phyloP scores from a whole-genome alignment of 2,329 filamentous ascomycete genomes.

The Cladosporium sp. region DNA sequence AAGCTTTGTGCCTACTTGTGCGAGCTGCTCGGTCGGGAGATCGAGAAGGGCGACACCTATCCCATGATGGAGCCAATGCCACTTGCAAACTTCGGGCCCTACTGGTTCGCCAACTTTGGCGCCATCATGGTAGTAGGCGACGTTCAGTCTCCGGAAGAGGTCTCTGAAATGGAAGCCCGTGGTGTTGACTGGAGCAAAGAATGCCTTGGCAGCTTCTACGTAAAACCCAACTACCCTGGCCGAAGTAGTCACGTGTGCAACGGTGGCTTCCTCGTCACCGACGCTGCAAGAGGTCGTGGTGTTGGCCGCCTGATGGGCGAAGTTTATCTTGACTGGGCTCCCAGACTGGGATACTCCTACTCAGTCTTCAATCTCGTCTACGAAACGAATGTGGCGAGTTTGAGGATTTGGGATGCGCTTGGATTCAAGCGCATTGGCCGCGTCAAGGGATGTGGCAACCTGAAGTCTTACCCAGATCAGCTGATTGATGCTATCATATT shows the following conservation, averaged over 20 bases:
- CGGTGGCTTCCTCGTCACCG: slow-evolving; percentile 49
- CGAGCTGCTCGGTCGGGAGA: slow-evolving; percentile 82
- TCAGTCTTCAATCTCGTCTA: slow-evolving; percentile 93
- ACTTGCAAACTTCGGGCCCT: slow-evolving; percentile 68
- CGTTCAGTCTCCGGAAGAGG: slow-evolving; percentile 56
- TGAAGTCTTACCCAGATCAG: slow-evolving; percentile 44
- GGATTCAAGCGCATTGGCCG: slow-evolving; percentile 90
- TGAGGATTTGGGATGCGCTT: slow-evolving; percentile 85
- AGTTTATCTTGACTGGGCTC: slow-evolving; percentile 49
- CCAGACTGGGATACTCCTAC: slow-evolving; percentile 72
- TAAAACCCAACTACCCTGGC: slow-evolving; percentile 90
- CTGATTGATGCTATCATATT: slow-evolving; percentile 50
- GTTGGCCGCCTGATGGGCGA: slow-evolving; percentile 50
- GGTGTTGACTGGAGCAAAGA: slow-evolving; percentile 68
- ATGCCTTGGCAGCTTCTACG: slow-evolving; percentile 86
- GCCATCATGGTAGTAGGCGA: slow-evolving; percentile 82
- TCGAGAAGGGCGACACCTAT: slow-evolving; percentile 87
- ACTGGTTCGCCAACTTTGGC: slow-evolving; percentile 90
- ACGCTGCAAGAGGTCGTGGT: slow-evolving; percentile 44
- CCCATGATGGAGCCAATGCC: slow-evolving; percentile 76
- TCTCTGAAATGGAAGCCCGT: slow-evolving; percentile 40
- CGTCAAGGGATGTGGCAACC: slow-evolving; percentile 53
- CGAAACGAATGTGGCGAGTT: slow-evolving; percentile 86
- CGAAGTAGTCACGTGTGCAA: slow-evolving; percentile 85
- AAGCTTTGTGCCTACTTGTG: slow-evolving; percentile 72